Base-by-base conservation (phyloP, 768 basidiomycete species). In the Neoboletus magnificus region DNA sequence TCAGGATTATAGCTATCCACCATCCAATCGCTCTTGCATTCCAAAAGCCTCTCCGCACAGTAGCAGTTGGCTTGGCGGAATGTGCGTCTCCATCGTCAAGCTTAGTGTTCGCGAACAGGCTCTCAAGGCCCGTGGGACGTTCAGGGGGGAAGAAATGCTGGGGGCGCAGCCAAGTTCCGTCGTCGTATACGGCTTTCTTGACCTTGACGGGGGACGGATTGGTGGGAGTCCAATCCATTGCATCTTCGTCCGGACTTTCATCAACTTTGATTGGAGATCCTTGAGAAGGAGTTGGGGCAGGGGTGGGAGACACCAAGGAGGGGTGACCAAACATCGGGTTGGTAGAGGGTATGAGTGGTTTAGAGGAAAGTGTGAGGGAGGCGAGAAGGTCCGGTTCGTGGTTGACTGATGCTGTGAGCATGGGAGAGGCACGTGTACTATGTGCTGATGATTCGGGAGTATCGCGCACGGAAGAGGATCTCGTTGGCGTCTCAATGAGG, bases 111-210 rank as follows among this genome's bases (percentile, higher is more conserved):
- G 84, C 83, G 57, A 91, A 85, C 16, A 91, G 71, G 36, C 77
- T 76, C 68, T 91, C 89, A 9, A 91, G 76, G 15, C 89, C 89
- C 1, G 89, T 91, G 1, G 88, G 86, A 57, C 82, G 80, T 66
- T 90, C 88, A 0, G 88, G 89, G 16, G 87, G 80, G 60, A 90
- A 91, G 66, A 90, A 91, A 15, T 79, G 78, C 61, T 89, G 89
- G 4, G 85, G 87, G 5, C 83, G 81, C 48, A 91, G 62, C 82
- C 80, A 85, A 25, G 73, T 68, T 9, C 74, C 75, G 50, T 80
- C 77, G 20, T 71, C 64, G 37, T 65, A 58, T 41, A 58, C 50
- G 1, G 49, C 9, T 54, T 57, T 61, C 73, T 63, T 55, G 53
- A 50, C 57, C 47, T 61, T 71, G 52, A 53, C 40, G 6, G 62